Conservation (phyloP, 176 grass and related monocot genomes). For the Rhynchospora tenuis region DNA sequence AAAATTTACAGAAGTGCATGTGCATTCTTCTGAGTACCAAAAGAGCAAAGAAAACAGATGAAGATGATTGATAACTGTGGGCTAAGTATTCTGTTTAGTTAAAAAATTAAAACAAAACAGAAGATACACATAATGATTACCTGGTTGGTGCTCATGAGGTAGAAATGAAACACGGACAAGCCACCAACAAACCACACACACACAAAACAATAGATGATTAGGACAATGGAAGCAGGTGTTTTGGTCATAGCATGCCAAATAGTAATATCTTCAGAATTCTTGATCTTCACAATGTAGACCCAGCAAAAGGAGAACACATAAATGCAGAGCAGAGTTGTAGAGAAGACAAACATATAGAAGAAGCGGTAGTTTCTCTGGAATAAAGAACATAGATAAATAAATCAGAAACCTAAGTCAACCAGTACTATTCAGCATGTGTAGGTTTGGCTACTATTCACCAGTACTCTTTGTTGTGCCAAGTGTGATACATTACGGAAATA, state of each 20-base stretch:
- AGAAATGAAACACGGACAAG: constrained; percentile 87
- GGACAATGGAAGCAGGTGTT: constrained; percentile 68
- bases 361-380: constrained; percentile 92
- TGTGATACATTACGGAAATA: neutral
- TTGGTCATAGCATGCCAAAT: constrained; percentile 90
- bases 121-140: constrained; percentile 26
- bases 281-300: constrained; percentile 87
- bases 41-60: neutral
- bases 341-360: constrained; percentile 99
- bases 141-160: constrained; percentile 93
- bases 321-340: constrained; percentile 72
- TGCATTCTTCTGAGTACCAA: neutral
- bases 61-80: neutral
- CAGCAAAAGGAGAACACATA: constrained; percentile 89
- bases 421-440: neutral
- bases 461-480: neutral
- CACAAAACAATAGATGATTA: constrained; percentile 87
- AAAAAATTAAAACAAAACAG: neutral
- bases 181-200: constrained; percentile 94
- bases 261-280: constrained; percentile 49
- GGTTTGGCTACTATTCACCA: neutral
- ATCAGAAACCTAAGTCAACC: neutral
- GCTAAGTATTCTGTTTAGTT: neutral
- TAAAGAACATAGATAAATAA: constrained; percentile 10
- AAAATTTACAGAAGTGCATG: neutral